phyloP scores from a whole-genome alignment of 306 rosid species.

The Vigna angularis region DNA sequence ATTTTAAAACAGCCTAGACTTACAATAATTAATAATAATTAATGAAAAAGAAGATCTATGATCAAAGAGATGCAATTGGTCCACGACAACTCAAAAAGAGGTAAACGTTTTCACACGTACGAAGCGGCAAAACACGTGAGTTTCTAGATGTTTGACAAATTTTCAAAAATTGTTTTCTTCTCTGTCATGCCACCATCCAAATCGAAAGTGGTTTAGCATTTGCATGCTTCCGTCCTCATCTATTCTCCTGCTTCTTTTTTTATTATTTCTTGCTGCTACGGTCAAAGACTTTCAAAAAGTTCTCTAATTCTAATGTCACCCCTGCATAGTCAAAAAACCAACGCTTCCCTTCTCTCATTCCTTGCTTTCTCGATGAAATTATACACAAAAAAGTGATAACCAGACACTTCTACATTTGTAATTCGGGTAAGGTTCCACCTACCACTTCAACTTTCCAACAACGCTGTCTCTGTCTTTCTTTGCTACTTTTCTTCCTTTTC shows the following conservation, averaged over 20 bases:
- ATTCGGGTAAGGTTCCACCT: conserved; percentile 23
- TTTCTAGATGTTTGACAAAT: neutral
- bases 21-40: too few relatives aligned
- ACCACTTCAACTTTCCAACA: conserved; percentile 9
- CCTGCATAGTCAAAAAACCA: neutral
- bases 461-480: conserved; percentile 11
- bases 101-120: neutral
- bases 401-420: conserved; percentile 32
- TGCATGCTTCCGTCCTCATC: neutral
- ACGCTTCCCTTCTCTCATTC: neutral
- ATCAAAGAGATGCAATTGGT: too few relatives aligned
- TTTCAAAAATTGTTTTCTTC: neutral
- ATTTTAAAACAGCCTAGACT: too few relatives aligned
- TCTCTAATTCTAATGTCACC: neutral
- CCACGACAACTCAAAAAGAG: neutral
- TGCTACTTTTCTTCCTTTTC: conserved; percentile 17
- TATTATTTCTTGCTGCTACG: too few relatives aligned
- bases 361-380: neutral
- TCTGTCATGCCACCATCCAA: too few relatives aligned
- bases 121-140: neutral
- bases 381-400: neutral
- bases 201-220: neutral
- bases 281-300: neutral
- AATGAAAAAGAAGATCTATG: too few relatives aligned
- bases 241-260: neutral